These are phyloP conservation scores for Musa troglodytarum DNA, from an alignment of 176 grass and related monocot species.

Conservation along the genomic window DNA sequence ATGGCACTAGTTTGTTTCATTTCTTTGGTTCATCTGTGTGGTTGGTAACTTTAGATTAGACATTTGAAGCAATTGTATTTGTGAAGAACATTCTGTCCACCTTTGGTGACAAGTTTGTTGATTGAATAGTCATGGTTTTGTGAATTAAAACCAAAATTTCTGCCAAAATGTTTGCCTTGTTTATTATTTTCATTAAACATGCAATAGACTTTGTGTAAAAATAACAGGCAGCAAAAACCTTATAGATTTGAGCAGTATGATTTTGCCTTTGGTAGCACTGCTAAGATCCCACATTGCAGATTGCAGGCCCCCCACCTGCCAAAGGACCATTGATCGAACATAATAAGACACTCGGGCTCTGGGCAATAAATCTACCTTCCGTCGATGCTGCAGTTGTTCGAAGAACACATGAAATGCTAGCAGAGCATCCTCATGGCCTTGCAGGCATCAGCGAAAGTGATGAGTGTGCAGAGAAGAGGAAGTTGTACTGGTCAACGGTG, in stretches of 20 bases:
- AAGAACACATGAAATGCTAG: constrained; percentile 49
- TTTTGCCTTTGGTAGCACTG: neutral
- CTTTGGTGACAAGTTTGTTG: too few species aligned
- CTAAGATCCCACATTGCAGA: constrained; percentile 30
- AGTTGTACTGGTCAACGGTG: constrained; percentile 58
- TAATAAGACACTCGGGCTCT: constrained; percentile 51
- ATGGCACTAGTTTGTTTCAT: too few species aligned
- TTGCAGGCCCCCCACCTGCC: constrained; percentile 64
- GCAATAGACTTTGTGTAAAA: too few species aligned
- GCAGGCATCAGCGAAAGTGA: constrained; percentile 48
- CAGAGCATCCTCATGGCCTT: constrained; percentile 56
- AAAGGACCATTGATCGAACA: constrained; percentile 58
- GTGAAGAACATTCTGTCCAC: too few species aligned
- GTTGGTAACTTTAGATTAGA: too few species aligned
- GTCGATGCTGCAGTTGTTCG: constrained; percentile 63
- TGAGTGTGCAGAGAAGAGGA: constrained; percentile 33
- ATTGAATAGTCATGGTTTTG: too few species aligned
- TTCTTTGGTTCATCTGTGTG: too few species aligned
- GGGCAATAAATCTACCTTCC: constrained; percentile 68
- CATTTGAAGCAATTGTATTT: too few species aligned
- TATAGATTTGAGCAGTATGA: neutral
- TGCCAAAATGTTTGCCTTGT: too few species aligned
- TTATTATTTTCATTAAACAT: too few species aligned
- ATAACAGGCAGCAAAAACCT: too few species aligned
- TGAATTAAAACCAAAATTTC: too few species aligned